phyloP scores from a whole-genome alignment of 2,329 filamentous ascomycete genomes.

The Macrophomina phaseolina region DNA sequence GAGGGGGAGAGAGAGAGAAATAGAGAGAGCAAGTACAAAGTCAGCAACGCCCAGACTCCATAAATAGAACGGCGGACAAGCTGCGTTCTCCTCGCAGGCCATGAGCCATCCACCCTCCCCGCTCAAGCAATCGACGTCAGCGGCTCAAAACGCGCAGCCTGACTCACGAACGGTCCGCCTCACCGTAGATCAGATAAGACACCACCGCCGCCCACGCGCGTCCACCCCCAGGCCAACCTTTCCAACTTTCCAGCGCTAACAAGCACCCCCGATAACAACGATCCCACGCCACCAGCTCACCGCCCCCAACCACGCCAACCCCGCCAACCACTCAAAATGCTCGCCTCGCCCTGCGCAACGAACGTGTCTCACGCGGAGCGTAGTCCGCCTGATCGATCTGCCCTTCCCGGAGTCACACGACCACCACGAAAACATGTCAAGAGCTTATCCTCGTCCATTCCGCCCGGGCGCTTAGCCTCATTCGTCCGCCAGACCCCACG shows the following conservation, averaged over 20 bases:
- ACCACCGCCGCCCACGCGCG: not conserved
- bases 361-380: not conserved
- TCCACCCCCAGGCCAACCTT: not conserved
- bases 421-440: not conserved
- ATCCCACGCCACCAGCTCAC: not conserved
- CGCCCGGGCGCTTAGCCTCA: not conserved
- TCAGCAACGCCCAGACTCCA: too few relatives aligned
- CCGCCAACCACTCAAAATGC: not conserved
- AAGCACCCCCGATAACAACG: not conserved
- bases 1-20: too few relatives aligned
- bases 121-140: not conserved
- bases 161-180: not conserved
- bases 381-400: not conserved
- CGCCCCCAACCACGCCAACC: not conserved
- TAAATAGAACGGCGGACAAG: too few relatives aligned
- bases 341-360: not conserved
- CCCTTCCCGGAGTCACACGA: not conserved
- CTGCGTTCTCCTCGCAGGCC: too few relatives aligned
- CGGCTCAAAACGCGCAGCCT: not conserved
- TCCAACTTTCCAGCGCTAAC: too few relatives aligned
- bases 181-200: slow-evolving; percentile 2
- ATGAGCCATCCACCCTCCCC: not conserved
- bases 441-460: not conserved
- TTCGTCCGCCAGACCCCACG: not conserved
- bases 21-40: too few relatives aligned